These are phyloP conservation scores for Hygrocybe coccinea DNA, from an alignment of 768 basidiomycete species.

Conservation along the genomic window DNA sequence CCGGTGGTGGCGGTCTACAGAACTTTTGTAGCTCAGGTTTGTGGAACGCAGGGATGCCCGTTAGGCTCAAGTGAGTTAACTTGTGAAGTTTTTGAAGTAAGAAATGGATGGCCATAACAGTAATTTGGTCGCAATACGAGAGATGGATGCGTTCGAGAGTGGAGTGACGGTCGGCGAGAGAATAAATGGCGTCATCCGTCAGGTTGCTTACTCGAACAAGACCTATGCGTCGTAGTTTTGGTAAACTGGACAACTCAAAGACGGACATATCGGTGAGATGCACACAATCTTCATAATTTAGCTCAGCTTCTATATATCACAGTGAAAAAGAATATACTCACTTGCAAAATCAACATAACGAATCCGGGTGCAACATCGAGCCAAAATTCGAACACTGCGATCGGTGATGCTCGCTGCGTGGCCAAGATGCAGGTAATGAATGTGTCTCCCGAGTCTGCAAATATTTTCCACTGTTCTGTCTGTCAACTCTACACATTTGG, in stretches of 20 bases:
- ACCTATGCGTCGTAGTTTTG: constrained; percentile 90
- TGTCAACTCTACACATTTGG: constrained; percentile 76
- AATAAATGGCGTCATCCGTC: constrained; percentile 89
- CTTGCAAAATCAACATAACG: constrained; percentile 97
- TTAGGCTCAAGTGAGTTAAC: constrained; percentile 90
- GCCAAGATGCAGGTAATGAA: constrained; percentile 94
- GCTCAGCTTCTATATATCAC: constrained; percentile 4
- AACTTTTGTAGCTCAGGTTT: constrained; percentile 81
- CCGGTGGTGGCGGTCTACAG: constrained; percentile 82
- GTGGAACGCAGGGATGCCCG: constrained; percentile 93
- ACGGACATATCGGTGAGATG: constrained; percentile 91
- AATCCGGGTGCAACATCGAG: constrained; percentile 80
- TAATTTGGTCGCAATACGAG: constrained; percentile 94
- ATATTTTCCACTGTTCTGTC: constrained; percentile 81
- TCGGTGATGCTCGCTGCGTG: constrained; percentile 91
- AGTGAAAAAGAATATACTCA: constrained; percentile 37
- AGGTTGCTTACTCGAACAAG: constrained; percentile 89
- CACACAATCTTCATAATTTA: constrained; percentile 61
- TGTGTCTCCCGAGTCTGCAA: constrained; percentile 79
- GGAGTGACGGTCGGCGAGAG: constrained; percentile 78
- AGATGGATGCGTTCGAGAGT: constrained; percentile 94
- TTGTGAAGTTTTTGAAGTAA: constrained; percentile 85
- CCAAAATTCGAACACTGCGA: constrained; percentile 75
- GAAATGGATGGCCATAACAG: constrained; percentile 86
- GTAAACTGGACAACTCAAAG: constrained; percentile 80